Evolutionary conservation across 768 basidiomycete species (phyloP), one percentile per base, ranked within the genome.

Genomic region (Suillus alpinus): DNA sequence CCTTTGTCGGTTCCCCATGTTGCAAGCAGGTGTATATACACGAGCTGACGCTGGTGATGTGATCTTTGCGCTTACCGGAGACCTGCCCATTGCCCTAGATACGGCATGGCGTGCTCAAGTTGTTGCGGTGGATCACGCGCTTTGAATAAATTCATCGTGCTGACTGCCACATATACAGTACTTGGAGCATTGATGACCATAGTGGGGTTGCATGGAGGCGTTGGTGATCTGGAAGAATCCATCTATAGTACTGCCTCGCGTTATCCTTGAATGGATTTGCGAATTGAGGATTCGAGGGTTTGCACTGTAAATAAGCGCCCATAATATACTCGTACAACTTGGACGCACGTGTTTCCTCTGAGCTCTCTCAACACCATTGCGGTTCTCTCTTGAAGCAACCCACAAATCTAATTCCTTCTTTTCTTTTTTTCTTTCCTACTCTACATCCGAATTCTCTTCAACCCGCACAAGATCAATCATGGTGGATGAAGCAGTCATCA

Each of bases 401-500:
- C 46, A 47, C 26, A 29, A 18, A 14, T 14, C 47, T 49, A 49
- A 18, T 49, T 18, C 34, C 40, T 59, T 59, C 44, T 44, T 62
- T 59, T 39, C 59, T 39, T n/a, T 40, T 46, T 57, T 47, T 55
- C 5, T 56, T 51, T 34, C 9, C 50, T 31, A 41, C 40, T 59
- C 34, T 26, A 23, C 9, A 53, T 44, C 20, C 20, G 9, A 12
- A 46, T 62, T 18, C 40, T 31, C 40, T 52, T 29, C 12, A 50
- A 46, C 40, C 34, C 23, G 6, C 34, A 20, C 57, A 29, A 26
- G 23, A 36, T 47, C 60, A 31, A 51, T 9, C 46, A 73, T 73
- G 72, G 63, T 65, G 6, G 62, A 66, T 58, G 58, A 59, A 36
- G 57, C 65, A 56, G 55, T 62, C 41, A 44, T 60, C 8, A 53